Conservation (phyloP, 2,329 filamentous ascomycete species). For the Fusarium scirpi region DNA sequence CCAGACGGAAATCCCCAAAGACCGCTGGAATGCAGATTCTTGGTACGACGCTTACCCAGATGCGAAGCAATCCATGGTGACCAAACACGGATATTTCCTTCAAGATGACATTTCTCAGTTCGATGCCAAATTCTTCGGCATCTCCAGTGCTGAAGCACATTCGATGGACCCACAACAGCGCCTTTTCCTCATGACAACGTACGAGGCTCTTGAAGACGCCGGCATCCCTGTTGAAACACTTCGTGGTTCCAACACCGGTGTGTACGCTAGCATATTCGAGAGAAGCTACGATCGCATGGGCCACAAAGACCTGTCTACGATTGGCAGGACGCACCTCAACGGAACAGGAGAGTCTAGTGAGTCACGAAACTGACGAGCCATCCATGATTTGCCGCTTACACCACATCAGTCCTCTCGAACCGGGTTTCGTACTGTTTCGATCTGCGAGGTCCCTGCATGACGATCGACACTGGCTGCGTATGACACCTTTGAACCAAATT, state of each 20-base stretch:
- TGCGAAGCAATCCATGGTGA: constrained; percentile 10
- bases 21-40: constrained; percentile 11
- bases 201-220: constrained; percentile 12
- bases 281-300: constrained; percentile 16
- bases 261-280: constrained; percentile 16
- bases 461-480: constrained; percentile 16
- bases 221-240: constrained; percentile 5
- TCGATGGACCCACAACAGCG: constrained; percentile 1
- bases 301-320: constrained; percentile 11
- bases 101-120: constrained; percentile 15
- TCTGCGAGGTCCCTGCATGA: constrained; percentile 10
- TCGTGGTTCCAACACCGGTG: constrained; percentile 3
- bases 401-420: neutral
- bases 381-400: neutral
- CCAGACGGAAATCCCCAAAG: constrained; percentile 5
- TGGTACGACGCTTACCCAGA: constrained; percentile 11
- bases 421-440: constrained; percentile 13
- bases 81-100: constrained; percentile 7
- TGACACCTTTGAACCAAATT: no score
- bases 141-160: constrained; percentile 4
- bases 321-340: constrained; percentile 3
- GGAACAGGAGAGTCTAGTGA: constrained; percentile 10
- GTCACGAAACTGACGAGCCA: accelerated
- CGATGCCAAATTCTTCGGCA: constrained; percentile 11
- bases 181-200: constrained; percentile 6